Evolutionary conservation across 1,284 basidiomycete species (phyloP).

Genomic region (Cutaneotrichosporon spelunceum): DNA sequence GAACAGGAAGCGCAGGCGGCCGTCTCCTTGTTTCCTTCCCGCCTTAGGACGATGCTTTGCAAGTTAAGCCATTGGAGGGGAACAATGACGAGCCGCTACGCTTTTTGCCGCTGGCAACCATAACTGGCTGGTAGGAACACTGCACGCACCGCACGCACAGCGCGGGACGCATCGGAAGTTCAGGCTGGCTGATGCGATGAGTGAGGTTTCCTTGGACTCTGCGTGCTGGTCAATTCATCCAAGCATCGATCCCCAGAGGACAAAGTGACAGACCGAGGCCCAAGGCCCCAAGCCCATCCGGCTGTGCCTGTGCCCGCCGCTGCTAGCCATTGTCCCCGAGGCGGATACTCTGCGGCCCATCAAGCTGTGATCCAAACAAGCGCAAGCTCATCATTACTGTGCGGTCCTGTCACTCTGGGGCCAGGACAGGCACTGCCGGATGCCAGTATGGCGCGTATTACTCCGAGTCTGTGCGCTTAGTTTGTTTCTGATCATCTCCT

Average conservation of each 20-base stretch:
- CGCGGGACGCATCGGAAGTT: not conserved
- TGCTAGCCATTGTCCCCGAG: not conserved
- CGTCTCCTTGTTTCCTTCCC: not conserved
- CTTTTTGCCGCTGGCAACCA: not conserved
- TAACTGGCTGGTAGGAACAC: not conserved
- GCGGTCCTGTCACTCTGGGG: not conserved
- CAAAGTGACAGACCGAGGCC: not conserved
- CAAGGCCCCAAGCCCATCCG: not conserved
- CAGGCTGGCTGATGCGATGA: not conserved
- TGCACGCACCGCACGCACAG: not conserved
- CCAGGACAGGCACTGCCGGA: constrained; percentile 6
- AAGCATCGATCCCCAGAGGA: not conserved
- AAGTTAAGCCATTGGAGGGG: not conserved
- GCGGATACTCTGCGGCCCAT: not conserved
- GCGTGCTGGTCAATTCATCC: not conserved
- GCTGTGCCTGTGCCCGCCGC: not conserved
- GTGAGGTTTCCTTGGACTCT: not conserved
- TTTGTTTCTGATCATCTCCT: not conserved
- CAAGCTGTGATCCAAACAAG: not conserved
- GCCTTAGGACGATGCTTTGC: not conserved
- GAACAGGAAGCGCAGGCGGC: not conserved
- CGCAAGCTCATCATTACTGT: not conserved
- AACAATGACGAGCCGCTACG: not conserved
- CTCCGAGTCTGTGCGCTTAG: not conserved
- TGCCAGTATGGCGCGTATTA: not conserved